Evolutionary conservation across 805 yeast genomes (phyloP).

Genomic region (Jamesozyma jinghongensis): DNA sequence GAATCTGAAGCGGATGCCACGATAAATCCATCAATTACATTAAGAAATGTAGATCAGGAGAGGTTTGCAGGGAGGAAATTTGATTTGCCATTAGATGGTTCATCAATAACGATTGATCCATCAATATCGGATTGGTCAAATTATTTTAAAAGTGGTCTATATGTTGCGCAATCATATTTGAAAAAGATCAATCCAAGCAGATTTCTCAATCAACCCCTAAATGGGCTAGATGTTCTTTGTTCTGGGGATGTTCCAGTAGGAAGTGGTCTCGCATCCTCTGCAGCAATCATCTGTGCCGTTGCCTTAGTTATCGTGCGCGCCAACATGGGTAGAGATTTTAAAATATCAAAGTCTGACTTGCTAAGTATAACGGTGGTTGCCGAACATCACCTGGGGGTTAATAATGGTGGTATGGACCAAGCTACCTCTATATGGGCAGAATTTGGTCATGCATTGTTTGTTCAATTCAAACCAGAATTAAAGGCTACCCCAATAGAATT

Average conservation of each 20-base stretch:
- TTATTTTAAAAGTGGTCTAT: slow-evolving; percentile 56
- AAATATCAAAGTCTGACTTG: slow-evolving; percentile 42
- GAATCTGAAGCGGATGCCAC: slow-evolving; percentile 3
- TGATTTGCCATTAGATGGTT: slow-evolving; percentile 35
- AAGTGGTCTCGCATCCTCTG: slow-evolving; percentile 61
- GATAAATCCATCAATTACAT: slow-evolving; percentile 21
- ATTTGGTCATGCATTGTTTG: slow-evolving; percentile 46
- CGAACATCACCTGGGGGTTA: slow-evolving; percentile 65
- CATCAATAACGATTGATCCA: slow-evolving; percentile 39
- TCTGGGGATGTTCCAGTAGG: slow-evolving; percentile 67
- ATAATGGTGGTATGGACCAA: slow-evolving; percentile 78
- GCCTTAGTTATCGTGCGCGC: slow-evolving; percentile 49
- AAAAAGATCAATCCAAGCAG: slow-evolving; percentile 25
- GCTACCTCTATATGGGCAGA: slow-evolving; percentile 62
- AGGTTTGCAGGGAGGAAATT: slow-evolving; percentile 32
- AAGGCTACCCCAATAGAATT: slow-evolving; percentile 46
- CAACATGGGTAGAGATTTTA: slow-evolving; percentile 33
- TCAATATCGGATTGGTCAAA: slow-evolving; percentile 50
- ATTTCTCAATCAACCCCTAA: slow-evolving; percentile 25
- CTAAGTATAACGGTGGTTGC: slow-evolving; percentile 53
- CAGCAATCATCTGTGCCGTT: slow-evolving; percentile 62
- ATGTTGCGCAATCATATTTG: slow-evolving; percentile 47
- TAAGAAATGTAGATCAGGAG: slow-evolving; percentile 29
- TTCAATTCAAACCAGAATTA: slow-evolving; percentile 52
- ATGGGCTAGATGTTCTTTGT: slow-evolving; percentile 44